Base-by-base conservation (phyloP, 139 green algal species). In the Haematococcus sp. region DNA sequence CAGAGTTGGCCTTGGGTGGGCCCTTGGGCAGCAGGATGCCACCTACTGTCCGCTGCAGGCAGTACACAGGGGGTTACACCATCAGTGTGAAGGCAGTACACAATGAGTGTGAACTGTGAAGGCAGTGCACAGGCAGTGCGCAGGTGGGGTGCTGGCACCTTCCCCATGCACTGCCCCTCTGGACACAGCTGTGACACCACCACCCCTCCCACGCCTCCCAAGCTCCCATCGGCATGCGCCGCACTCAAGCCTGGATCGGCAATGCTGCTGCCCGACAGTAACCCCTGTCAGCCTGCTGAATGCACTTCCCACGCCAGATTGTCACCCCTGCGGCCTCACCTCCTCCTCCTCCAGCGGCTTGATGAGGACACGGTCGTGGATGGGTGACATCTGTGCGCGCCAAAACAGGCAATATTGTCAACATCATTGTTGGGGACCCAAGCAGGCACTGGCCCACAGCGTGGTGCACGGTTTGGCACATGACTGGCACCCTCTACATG, bases 11-110 rank as follows among this genome's bases (percentile, higher is more conserved):
- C 79, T 87, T 90, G 7, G 84, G 84, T 25, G 81, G 80, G 3
- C 46, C 79, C 79, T 86, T 87, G 9, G 84, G 84, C 32, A 90
- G 55, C 63, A 90, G 27, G 68, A 90, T 90, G 49, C 84, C 81
- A 33, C 70, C 84, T 31, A 81, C 75, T 40, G 84, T 85, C 70
- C 76, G 78, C 83, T 88, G 74, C 63, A 73, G 22, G 32, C 7
- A 67, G 16, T 31, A 55, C 46, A 55, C 16, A 55, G 16, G 46
- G 16, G n/a, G n/a, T n/a, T n/a, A n/a, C n/a, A n/a, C n/a, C n/a
- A n/a, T n/a, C n/a, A n/a, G n/a, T n/a, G n/a, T n/a, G n/a, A n/a
- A n/a, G n/a, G n/a, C n/a, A n/a, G n/a, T n/a, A n/a, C n/a, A n/a
- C n/a, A n/a, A n/a, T n/a, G n/a, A n/a, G n/a, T n/a, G n/a, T n/a